phyloP scores from a whole-genome alignment of 495 filamentous ascomycete genomes.

The Chaetomium fimeti region DNA sequence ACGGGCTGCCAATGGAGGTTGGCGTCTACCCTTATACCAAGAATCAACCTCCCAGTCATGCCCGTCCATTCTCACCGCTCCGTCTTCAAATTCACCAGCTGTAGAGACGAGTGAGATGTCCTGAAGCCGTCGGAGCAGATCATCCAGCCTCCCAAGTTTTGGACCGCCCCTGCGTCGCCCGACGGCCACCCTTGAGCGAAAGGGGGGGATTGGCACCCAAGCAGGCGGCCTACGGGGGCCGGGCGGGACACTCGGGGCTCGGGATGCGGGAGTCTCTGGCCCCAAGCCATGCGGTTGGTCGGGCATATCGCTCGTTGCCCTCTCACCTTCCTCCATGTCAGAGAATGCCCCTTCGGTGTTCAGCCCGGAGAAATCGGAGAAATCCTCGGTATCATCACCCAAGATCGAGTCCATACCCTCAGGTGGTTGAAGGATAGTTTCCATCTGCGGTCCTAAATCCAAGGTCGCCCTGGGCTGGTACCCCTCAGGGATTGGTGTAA shows the following conservation, averaged over 20 bases:
- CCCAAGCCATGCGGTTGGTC: background rate
- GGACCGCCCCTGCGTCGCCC: background rate
- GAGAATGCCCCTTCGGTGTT: background rate
- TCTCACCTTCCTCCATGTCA: background rate
- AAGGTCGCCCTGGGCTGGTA: background rate
- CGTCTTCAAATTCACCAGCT: background rate
- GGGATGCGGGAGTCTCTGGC: too few relatives aligned
- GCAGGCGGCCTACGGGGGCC: background rate
- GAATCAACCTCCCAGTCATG: constrained; percentile 30
- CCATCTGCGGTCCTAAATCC: background rate
- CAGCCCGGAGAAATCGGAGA: background rate
- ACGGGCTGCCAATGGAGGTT: constrained; percentile 30
- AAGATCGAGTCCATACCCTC: background rate
- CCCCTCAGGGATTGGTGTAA: constrained; percentile 9
- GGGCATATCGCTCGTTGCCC: background rate
- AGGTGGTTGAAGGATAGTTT: background rate
- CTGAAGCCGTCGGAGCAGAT: background rate
- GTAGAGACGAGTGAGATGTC: background rate
- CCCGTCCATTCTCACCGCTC: background rate
- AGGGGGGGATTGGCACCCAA: background rate
- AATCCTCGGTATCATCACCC: background rate
- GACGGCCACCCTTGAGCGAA: background rate
- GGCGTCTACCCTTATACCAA: constrained; percentile 23
- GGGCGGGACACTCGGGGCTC: background rate
- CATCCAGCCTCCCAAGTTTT: background rate